Evolutionary conservation across 2,329 filamentous ascomycete species (phyloP).

Genomic region (Diaporthe sp.): DNA sequence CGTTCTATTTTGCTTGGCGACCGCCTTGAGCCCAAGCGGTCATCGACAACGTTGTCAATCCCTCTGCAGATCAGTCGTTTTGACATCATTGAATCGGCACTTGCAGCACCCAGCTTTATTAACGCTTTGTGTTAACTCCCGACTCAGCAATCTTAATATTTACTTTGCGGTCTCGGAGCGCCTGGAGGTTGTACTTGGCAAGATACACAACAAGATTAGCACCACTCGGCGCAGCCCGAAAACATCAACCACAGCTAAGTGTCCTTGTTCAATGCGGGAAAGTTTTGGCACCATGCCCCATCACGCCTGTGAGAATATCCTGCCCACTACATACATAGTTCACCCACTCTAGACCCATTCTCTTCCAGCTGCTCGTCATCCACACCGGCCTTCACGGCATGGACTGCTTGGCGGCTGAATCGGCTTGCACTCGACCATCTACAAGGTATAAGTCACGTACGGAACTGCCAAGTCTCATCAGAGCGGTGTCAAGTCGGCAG

Average conservation of each 20-base stretch:
- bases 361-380: background rate
- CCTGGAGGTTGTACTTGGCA: background rate
- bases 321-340: background rate
- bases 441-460: background rate
- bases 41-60: background rate
- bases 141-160: background rate
- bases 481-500: too few relatives aligned
- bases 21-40: background rate
- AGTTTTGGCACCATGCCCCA: background rate
- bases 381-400: background rate
- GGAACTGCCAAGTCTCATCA: too few relatives aligned
- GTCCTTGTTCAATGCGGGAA: background rate
- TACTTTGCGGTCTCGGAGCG: background rate
- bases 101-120: background rate
- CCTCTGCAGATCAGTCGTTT: background rate
- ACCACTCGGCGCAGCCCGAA: background rate
- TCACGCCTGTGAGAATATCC: background rate
- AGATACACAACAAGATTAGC: background rate
- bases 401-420: background rate
- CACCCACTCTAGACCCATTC: background rate
- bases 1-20: conserved; percentile 22
- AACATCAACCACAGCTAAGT: background rate
- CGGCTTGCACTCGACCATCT: background rate
- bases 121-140: background rate
- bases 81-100: background rate